Base-by-base conservation (phyloP, 768 basidiomycete genomes). In the Chalciporus pseudorubinellus region DNA sequence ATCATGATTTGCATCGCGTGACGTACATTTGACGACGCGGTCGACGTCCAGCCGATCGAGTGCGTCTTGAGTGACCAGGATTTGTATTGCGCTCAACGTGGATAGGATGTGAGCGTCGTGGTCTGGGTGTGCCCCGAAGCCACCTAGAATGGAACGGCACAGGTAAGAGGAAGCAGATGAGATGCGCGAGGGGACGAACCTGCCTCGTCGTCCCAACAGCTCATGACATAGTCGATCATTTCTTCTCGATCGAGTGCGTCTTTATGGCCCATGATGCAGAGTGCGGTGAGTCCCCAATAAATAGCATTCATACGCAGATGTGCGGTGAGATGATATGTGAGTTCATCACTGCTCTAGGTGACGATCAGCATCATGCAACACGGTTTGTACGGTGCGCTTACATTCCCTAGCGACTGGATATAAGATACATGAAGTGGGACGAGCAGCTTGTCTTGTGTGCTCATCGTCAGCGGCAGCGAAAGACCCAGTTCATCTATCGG, bases 241-340 rank as follows among this genome's bases (percentile, higher is more conserved):
- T 92, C 92, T 21, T 92, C 83, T 36, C 85, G 73, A 58, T 89
- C 80, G 46, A 99, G 73, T 0, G 92, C 92, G 44, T 94, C 87
- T 48, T 82, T 74, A 40, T 79, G 80, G 1, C 78, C 81, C 85
- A 98, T 89, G 41, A 93, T 75, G 33, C 79, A 88, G 3, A 95
- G 73, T 0, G 97, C 93, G 0, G 89, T 92, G 36, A 94, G 74
- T 8, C 93, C 97, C 97, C 97, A 99, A 69, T 97, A 99, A 8
- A 98, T 77, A 2, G 94, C 95, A 68, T 98, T 98, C 70, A 99
- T 76, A 7, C 95, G 89, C 7, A 98, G 79, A 69, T 99, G 97
- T 12, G 93, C 77, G 0, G 95, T 95, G 18, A 95, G 77, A 67
- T 95, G 92, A 71, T 95, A 95, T 1, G 80, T 77, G 16, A 97